These are phyloP conservation scores for Pichia sp. DNA, from an alignment of 1,139 yeast genomes.

Conservation along the genomic window DNA sequence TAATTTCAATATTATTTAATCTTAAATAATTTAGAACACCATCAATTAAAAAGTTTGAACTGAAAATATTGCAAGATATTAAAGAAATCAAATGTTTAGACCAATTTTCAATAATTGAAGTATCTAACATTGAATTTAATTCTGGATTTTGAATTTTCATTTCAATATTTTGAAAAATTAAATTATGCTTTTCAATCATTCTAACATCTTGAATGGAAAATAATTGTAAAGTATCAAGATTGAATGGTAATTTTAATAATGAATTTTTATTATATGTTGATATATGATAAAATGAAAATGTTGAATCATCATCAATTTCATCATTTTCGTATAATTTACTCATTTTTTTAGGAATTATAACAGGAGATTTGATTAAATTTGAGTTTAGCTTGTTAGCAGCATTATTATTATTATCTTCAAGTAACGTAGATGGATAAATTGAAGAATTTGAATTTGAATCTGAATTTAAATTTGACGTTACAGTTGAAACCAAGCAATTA, in stretches of 20 bases:
- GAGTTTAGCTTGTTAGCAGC: no score
- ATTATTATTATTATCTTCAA: no score
- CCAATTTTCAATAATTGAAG: background rate
- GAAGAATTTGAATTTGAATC: no score
- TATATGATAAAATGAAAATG: background rate
- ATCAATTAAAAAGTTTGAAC: slow-evolving; percentile 1
- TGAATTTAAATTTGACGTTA: no score
- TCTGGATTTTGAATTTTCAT: slow-evolving; percentile 1
- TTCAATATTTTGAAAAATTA: slow-evolving; percentile 1
- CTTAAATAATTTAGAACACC: background rate
- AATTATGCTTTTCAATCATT: background rate
- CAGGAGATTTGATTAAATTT: background rate
- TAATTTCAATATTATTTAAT: background rate
- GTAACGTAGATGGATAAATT: no score
- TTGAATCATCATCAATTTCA: slow-evolving; percentile 4
- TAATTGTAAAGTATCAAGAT: slow-evolving; percentile 2
- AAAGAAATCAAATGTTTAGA: slow-evolving; percentile 1
- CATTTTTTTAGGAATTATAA: background rate
- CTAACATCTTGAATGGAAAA: slow-evolving; percentile 4
- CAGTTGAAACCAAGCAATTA: background rate
- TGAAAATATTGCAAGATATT: background rate
- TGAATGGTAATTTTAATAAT: background rate
- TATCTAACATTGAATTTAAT: background rate
- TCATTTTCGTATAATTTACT: slow-evolving; percentile 6
- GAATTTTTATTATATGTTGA: background rate